phyloP scores from a whole-genome alignment of 2,329 filamentous ascomycete genomes.

The Knufia petricola region DNA sequence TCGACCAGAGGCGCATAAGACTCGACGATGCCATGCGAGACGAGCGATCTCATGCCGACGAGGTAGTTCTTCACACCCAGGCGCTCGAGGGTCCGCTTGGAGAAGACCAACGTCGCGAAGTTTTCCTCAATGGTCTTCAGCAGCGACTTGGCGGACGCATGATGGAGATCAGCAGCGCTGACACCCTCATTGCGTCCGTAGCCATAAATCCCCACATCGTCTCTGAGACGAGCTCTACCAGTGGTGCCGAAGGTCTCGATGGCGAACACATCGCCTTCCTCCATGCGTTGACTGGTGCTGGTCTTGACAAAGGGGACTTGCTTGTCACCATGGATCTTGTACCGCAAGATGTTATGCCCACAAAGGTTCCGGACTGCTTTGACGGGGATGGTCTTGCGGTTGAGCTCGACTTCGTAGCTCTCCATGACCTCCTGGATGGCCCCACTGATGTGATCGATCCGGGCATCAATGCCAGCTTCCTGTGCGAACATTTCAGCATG shows the following conservation, averaged over 20 bases:
- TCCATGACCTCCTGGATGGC: constrained; percentile 54
- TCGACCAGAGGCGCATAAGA: constrained; percentile 49
- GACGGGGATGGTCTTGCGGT: constrained; percentile 43
- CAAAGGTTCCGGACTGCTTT: constrained; percentile 47
- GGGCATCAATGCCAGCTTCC: constrained; percentile 46
- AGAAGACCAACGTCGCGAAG: constrained; percentile 54
- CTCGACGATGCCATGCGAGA: constrained; percentile 49
- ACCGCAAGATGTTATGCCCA: constrained; percentile 46
- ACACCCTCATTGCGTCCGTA: constrained; percentile 39
- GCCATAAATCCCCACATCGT: constrained; percentile 43
- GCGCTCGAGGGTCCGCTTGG: constrained; percentile 53
- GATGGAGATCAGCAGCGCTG: constrained; percentile 30
- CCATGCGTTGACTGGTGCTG: constrained; percentile 43
- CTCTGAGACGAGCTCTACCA: constrained; percentile 39
- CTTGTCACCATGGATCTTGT: constrained; percentile 49
- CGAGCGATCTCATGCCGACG: constrained; percentile 45
- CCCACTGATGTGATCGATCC: constrained; percentile 47
- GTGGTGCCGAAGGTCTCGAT: constrained; percentile 52
- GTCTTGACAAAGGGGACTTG: constrained; percentile 46
- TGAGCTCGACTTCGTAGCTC: constrained; percentile 50
- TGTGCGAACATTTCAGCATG: constrained; percentile 21
- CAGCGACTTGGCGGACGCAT: constrained; percentile 47
- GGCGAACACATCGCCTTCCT: constrained; percentile 50
- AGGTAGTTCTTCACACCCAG: constrained; percentile 52
- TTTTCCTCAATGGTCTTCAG: constrained; percentile 52